Evolutionary conservation across 116 monocot genomes (phyloP).

Genomic region (Posidonia oceanica): DNA sequence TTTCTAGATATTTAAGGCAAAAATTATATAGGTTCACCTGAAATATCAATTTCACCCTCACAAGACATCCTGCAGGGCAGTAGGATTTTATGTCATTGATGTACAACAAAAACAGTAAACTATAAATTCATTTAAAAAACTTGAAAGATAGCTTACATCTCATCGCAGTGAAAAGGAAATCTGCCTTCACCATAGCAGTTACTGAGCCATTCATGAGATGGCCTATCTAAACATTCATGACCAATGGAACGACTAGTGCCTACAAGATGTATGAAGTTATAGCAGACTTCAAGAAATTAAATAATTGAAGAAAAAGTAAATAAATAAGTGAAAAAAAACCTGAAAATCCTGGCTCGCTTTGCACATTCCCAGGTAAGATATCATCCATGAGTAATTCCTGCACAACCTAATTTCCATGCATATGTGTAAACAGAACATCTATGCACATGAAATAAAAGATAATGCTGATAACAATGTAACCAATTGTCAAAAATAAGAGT

Average conservation of each 20-base stretch:
- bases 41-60: slow-evolving; percentile 22
- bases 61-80: slow-evolving; percentile 12
- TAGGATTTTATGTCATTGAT: neutral
- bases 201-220: slow-evolving; percentile 38
- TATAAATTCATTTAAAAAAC: neutral
- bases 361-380: slow-evolving; percentile 13
- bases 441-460: neutral
- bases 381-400: slow-evolving; percentile 17
- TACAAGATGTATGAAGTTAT: neutral
- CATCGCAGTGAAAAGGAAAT: slow-evolving; percentile 22
- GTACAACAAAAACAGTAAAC: neutral
- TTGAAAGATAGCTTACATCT: slow-evolving; percentile 28
- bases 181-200: slow-evolving; percentile 30
- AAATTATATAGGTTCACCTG: slow-evolving; percentile 20
- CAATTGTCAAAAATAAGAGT: neutral
- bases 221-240: slow-evolving; percentile 21
- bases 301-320: neutral
- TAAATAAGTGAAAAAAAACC: slow-evolving; percentile 17
- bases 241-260: slow-evolving; percentile 11
- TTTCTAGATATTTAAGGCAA: neutral
- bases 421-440: neutral
- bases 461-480: neutral
- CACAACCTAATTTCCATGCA: slow-evolving; percentile 12
- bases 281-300: neutral
- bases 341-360: slow-evolving; percentile 23